Evolutionary conservation across 305 asterid genomes (phyloP), one percentile per base, ranked within the genome.

Genomic region (Vinca major): DNA sequence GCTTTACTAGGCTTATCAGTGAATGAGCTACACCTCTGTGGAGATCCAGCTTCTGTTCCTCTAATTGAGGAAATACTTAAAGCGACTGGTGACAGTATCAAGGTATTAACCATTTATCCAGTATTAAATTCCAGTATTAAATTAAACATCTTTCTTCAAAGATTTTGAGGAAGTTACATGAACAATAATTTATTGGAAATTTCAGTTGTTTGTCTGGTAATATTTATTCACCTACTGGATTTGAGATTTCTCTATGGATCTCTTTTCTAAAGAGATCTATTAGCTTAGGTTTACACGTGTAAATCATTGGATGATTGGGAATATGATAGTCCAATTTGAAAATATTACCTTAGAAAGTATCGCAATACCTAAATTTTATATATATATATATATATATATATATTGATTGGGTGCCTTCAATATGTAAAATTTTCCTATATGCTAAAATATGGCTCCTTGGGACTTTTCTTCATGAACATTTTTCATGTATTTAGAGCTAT

Each of bases 21-120:
- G 66, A 84, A 88, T 17, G 97, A 92, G 85, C 79, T 92, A 66
- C 98, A 92, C 85, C 77, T 92, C 67, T 92, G 98, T 75, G 98
- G 98, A 70, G 98, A 92, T 82, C 80, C 97, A 20, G 97, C 96
- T 58, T 95, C 88, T 62, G 95, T 92, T 84, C 94, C 97, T 75
- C 78, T 92, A 71, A 80, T 92, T 61, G 79, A 88, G 77, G 91
- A 88, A 75, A 81, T 92, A 72, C 95, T 92, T 78, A 87, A 87
- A 87, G 90, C 82, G 74, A 92, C 98, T 53, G 91, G 76, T 66
- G 98, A 92, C 74, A 77, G 67, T 74, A 75, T 92, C 67, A 71
- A 80, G 90, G 97, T 87, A 85, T 49, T 66, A 53, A 63, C 49
- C 50, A 66, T 52, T 60, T 36, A 36, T 62, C 57, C 65, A 76